Evolutionary conservation across 1,284 basidiomycete genomes (phyloP), one percentile per base, ranked within the genome.

Genomic region (Nidula niveotomentosa): DNA sequence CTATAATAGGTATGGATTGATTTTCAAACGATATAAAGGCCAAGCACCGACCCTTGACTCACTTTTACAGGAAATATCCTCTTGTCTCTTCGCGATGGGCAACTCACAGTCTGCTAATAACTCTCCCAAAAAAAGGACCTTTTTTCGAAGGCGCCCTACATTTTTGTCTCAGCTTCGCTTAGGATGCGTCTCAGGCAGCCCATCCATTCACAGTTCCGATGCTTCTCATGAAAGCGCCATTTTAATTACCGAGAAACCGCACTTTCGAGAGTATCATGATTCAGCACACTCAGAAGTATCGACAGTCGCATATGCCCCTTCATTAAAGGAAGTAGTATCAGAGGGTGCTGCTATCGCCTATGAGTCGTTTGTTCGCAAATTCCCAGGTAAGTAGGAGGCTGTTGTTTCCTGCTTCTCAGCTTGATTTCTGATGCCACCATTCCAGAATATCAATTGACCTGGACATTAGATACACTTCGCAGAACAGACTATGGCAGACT

Each of bases 391-490:
- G 49, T 17, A 36, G 23, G 23, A 33, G 47, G 10, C 35, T 44
- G 35, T 23, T 34, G 17, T 15, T 33, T 39, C 44, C 37, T 35
- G 6, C 18, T 30, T 5, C 12, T 51, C 37, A 10, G 43, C 35
- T 12, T 9, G 41, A 12, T 34, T 12, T 47, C 33, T 33, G n/a
- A 23, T 8, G 5, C 36, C 49, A 15, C 46, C 35, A 58, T 49
- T 37, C 45, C 66, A 72, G 82, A 86, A 67, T 85, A 85, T 57
- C 77, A 77, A 52, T 71, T 74, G 13, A 86, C 83, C 10, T 85
- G 84, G 84, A 84, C 82, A 53, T 69, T 92, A 53, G 90, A 92
- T 63, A 79, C 83, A 0, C 79, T 92, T 35, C 80, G 90, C 49
- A 76, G 79, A 58, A 84, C 78, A n/a, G 89, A 92, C 66, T 90